A percentile compares a stretch with the other conserved stretches of the same genome.
phyloP scores from a whole-genome alignment of 257 asterid genomes.

The Striga asiatica region DNA sequence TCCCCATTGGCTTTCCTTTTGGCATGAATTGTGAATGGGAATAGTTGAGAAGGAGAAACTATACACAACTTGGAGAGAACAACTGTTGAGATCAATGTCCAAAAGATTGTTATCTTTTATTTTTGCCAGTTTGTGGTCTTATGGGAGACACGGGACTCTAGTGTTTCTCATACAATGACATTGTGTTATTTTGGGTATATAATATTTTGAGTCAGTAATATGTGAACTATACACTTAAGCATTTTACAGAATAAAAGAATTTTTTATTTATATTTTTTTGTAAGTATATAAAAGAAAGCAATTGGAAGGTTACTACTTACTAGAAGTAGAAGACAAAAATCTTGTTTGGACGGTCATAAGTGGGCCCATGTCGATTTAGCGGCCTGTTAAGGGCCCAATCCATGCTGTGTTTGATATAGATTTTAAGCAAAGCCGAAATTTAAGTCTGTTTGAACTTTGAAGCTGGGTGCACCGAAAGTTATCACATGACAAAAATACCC shows the following conservation, averaged over 20 bases:
- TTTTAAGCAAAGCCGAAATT: not conserved
- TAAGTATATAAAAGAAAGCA: not conserved
- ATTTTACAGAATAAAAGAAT: too few species aligned
- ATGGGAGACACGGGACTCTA: not conserved
- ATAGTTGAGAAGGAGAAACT: too few species aligned
- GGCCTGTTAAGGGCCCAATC: constrained; percentile 26
- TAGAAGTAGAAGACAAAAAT: not conserved
- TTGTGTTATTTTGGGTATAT: too few species aligned
- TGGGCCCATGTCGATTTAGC: constrained; percentile 19
- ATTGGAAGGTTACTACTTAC: not conserved
- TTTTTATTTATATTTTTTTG: too few species aligned
- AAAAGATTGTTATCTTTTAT: too few species aligned
- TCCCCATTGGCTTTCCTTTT: too few species aligned
- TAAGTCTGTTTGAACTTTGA: not conserved
- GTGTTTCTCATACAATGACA: not conserved
- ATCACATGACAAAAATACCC: not conserved
- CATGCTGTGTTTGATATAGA: not conserved
- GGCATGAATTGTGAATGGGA: too few species aligned
- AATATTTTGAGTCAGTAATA: too few species aligned
- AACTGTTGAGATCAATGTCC: not conserved
- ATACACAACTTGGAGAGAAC: not conserved
- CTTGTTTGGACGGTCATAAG: constrained; percentile 10
- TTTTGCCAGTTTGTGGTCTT: not conserved
- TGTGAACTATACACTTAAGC: not conserved
- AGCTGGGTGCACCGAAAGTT: not conserved